Base-by-base conservation (phyloP, 2,329 filamentous ascomycete genomes). In the Metarhizium album region DNA sequence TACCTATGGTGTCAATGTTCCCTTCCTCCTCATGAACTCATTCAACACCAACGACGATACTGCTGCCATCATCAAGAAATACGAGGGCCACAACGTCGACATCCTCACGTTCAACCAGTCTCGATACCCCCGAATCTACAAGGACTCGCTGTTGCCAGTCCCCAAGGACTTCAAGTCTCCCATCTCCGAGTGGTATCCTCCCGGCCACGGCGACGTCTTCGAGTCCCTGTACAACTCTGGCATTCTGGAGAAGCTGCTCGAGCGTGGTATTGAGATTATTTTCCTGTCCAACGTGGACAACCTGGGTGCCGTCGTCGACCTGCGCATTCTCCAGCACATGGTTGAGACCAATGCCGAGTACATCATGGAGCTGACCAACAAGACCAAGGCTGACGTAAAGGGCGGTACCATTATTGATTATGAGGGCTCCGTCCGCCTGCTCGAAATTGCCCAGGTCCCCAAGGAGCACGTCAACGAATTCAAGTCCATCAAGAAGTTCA, bases 401-500 rank as follows among this genome's bases (percentile, higher is more conserved):
- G 93, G 93, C 84, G 93, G 93, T 75, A 98, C 93, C 71, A 98
- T 98, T 71, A 98, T 98, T 66, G 91, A 98, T 76, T 96, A 96
- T 74, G 93, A 98, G 70, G 91, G 91, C 65, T 90, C 87, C 52
- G 91, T 94, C 61, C 90, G 93, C 67, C 86, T 98, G 59, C 86
- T 98, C 49, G 93, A 98, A 78, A 96, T 98, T 64, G 93, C 93
- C 14, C 93, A 98, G 79, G 93, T 98, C 35, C 93, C 93, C 73
- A 98, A 97, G 83, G 89, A 98, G 79, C 93, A 98, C 74, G 88
- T 93, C 70, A 97, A 98, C 75, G 93, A 98, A 77, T 98, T 98
- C 88, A 98, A 98, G 84, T 96, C 90, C 46, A 98, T 98, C 80
- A 98, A 98, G 86, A 98, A 98, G 82, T 98, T 98, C 86, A 96